Base-by-base conservation (phyloP, 1,284 basidiomycete species). In the Ceratobasidium sp. region DNA sequence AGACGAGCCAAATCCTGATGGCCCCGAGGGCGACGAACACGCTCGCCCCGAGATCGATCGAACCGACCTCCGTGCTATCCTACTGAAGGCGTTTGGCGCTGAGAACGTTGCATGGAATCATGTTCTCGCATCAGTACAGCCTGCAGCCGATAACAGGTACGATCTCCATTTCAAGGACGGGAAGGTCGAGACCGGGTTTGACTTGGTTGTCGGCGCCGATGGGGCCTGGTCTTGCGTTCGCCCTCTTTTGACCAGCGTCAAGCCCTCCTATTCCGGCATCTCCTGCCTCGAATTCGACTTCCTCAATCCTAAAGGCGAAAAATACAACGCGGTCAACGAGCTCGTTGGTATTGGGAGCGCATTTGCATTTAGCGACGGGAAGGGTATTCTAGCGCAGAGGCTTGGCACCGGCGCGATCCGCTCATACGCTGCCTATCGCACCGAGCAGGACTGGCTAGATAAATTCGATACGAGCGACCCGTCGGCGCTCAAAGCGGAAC, bases 151-250 rank as follows among this genome's bases (percentile, higher is more conserved):
- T 31, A 60, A 41, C 47, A 51, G 41, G 48, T 51, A 76, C 73
- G 33, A 76, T 45, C 44, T 79, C 53, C 22, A 67, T 72, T 75
- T 80, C 74, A 74, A 76, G 36, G 77, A 80, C 56, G 75, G 76
- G 1, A 63, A 57, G 27, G 74, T 76, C 15, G 72, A 66, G 44
- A 77, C 57, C 7, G 66, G 66, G 36, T 77, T 78, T 67, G 81
- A 83, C 65, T 69, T 85, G 51, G 79, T 87, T 33, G 79, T 87
- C 22, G 86, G 86, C 17, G 86, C 86, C 14, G 86, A 87, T 69
- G 86, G 86, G 8, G 80, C 85, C 7, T 85, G 84, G 82, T 86
- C 85, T 15, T 80, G 79, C 62, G 80, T 85, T 15, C 83, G 85
- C 36, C 79, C 80, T 2, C 78, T 85, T 45, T 76, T 85, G n/a